phyloP scores from a whole-genome alignment of 257 asterid genomes.

The Fraxinus pennsylvanica region DNA sequence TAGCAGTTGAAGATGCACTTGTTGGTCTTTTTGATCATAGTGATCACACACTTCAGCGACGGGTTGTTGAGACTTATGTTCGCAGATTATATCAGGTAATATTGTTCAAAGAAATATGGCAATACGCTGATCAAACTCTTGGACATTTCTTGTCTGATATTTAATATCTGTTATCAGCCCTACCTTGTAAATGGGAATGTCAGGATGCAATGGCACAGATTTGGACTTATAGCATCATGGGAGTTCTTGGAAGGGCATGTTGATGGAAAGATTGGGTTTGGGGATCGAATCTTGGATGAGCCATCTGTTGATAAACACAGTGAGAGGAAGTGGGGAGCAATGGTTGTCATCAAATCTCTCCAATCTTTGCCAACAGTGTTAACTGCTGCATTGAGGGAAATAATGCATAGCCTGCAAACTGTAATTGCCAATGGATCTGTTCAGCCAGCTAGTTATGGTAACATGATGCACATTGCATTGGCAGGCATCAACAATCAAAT shows the following conservation, averaged over 20 bases:
- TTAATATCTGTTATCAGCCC: conserved; percentile 59
- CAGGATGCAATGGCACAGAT: conserved; percentile 99
- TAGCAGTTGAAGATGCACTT: conserved; percentile 99
- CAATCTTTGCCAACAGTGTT: conserved; percentile 79
- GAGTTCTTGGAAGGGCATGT: conserved; percentile 80
- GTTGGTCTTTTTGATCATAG: conserved; percentile 97
- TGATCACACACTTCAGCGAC: conserved; percentile 97
- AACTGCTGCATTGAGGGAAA: conserved; percentile 83
- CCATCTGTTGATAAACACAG: conserved; percentile 51
- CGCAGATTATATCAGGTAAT: conserved; percentile 93
- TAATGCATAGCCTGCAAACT: conserved; percentile 54
- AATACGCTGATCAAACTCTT: background rate
- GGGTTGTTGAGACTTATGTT: conserved; percentile 96
- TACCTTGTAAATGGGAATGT: conserved; percentile 94
- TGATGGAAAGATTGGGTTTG: conserved; percentile 49
- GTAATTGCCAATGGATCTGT: conserved; percentile 36
- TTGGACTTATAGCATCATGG: conserved; percentile 98
- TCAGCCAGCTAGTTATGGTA: conserved; percentile 49
- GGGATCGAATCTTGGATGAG: conserved; percentile 40
- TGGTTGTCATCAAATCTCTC: conserved; percentile 91
- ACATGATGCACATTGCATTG: conserved; percentile 96
- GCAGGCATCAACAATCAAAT: conserved; percentile 95
- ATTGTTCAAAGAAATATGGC: conserved; percentile 15
- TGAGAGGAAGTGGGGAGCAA: conserved; percentile 92
- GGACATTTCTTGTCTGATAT: conserved; percentile 25